Base-by-base conservation (phyloP, 2,329 filamentous ascomycete species). In the Cadophora luteo-olivacea region DNA sequence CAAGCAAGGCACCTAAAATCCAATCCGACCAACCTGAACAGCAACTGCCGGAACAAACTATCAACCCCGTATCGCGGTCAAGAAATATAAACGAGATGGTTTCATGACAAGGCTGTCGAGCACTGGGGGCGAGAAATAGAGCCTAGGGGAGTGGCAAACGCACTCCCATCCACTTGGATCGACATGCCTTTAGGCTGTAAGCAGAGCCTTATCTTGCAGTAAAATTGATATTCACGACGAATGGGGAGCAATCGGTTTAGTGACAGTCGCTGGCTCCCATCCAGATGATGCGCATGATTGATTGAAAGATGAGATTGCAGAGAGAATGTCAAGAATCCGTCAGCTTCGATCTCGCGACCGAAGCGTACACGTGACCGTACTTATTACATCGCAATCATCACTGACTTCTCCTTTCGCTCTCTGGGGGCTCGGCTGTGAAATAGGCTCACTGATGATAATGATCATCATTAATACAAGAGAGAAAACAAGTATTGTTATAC, bases 151-250 rank as follows among this genome's bases (percentile, higher is more conserved):
- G 36, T 16, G 33, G 57, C 33, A 38, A 45, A 41, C 14, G 33
- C 36, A 60, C 11, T 4, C n/a, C 55, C 36, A 60, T 45, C 36
- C 57, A 60, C 36, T 41, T 25, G 12, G 36, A 38, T 38, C 24
- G 12, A 11, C 12, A 60, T 60, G 11, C 57, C 16, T 60, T 60
- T 29, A 60, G 57, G 36, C 33, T 29, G 57, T 60, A 45, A 41
- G n/a, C 57, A 14, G 22, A n/a, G 14, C 12, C 57, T 45, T 38
- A 58, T 58, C n/a, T 58, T 25, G 32, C 55, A 38, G 33, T 11
- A 60, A 1, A 2, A 16, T 41, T 3, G 14, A 54, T 19, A 55
- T 8, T 55, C 5, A 29, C 16, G 25, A 55, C 24, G 52, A 55
- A 33, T 55, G 25, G 29, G n/a, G 52, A 4, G 24, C 11, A 1